Base-by-base conservation (phyloP, 768 basidiomycete species). In the Pholiota molesta region DNA sequence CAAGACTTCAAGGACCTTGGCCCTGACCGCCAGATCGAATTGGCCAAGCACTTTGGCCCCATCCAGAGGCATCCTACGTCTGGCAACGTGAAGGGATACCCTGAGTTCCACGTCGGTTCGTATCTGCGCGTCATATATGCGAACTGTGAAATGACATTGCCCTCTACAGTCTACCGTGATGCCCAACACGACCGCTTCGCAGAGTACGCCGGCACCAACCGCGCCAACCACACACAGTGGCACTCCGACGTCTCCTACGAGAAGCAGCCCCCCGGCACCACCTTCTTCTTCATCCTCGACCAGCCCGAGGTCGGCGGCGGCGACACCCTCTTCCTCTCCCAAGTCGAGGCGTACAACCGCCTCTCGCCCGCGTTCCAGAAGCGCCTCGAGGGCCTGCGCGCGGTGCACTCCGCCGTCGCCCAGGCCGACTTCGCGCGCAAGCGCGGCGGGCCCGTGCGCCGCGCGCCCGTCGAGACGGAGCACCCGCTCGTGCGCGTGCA, bases 241-340 rank as follows among this genome's bases (percentile, higher is more conserved):
- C 83, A 85, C 68, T 85, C 84, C 6, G 83, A 85, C 60, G 79
- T 85, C n/a, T 83, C 83, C 0, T 85, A 86, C 68, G 84, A 85
- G 72, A 78, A 77, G 59, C 83, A 85, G 64, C 79, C 85, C 5
- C 83, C 84, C 2, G 79, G 81, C 21, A 83, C 81, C 16, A 86
- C 84, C 0, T 79, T 85, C 73, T 86, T 85, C 79, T 82, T 81
- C 71, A 78, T 83, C 64, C 80, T 86, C 54, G 82, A 83, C 62
- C 79, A 81, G 73, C 79, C 79, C 55, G 64, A 72, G 59, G 59
- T 65, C 40, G 83, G 67, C 33, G 67, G 84, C 6, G 85, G 86
- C 14, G 85, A 86, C 72, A 85, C 84, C 1, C 77, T 85, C 63
- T 86, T 86, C 74, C 69, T 79, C 0, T 85, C 84, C 7, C 82